Evolutionary conservation across 2,329 filamentous ascomycete species (phyloP).

Genomic region (Rhynchosporium secalis): DNA sequence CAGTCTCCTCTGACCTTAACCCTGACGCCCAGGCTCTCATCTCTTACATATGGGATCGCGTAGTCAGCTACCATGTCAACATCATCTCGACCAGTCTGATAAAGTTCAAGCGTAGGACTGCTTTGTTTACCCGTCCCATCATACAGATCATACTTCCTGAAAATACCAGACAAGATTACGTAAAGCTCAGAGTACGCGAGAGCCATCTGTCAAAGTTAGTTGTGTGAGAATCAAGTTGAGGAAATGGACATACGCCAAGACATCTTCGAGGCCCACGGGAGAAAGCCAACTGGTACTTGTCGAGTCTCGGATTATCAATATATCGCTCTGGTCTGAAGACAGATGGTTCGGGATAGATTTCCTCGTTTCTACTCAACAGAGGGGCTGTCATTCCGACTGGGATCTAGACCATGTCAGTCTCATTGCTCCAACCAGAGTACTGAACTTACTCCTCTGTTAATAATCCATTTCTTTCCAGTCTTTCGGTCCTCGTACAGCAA

Average conservation of each 20-base stretch:
- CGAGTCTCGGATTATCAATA: slow-evolving; percentile 8
- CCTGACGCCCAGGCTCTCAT: slow-evolving; percentile 3
- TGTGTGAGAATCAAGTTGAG: too few relatives aligned
- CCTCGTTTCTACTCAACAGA: slow-evolving; percentile 1
- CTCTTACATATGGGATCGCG: neutral
- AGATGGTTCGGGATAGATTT: neutral
- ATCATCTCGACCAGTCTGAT: slow-evolving; percentile 2
- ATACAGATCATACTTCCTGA: slow-evolving; percentile 1
- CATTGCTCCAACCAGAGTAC: neutral
- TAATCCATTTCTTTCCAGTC: slow-evolving; percentile 4
- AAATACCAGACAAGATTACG: neutral
- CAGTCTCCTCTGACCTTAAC: neutral
- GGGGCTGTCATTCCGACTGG: slow-evolving; percentile 7
- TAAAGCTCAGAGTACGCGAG: slow-evolving; percentile 12
- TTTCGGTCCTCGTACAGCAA: slow-evolving; percentile 22
- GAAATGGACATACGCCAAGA: neutral
- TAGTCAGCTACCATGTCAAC: slow-evolving; percentile 10
- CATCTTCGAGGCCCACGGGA: slow-evolving; percentile 2
- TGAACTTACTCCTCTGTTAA: neutral
- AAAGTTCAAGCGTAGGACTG: neutral
- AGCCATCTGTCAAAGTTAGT: neutral
- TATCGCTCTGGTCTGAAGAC: slow-evolving; percentile 7
- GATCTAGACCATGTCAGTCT: neutral
- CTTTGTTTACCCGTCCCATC: slow-evolving; percentile 2
- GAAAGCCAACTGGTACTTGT: slow-evolving; percentile 6